phyloP scores from a whole-genome alignment of 1,284 basidiomycete genomes.

The Ustilago lituana region DNA sequence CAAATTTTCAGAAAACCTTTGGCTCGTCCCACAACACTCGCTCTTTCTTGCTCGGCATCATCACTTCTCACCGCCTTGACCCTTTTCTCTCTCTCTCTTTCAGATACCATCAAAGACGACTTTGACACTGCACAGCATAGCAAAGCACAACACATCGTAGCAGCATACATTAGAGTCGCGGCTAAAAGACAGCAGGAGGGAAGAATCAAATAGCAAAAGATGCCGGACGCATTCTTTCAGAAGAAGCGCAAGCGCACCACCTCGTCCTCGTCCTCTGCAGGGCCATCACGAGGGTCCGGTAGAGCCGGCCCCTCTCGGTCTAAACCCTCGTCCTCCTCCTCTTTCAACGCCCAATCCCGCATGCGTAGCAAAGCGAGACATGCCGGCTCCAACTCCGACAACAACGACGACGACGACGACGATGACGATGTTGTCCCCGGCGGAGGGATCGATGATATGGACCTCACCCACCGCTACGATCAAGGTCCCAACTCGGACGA shows the following conservation, averaged over 20 bases:
- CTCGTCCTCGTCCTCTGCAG: constrained; percentile 9
- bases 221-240: constrained; percentile 67
- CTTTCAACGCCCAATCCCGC: constrained; percentile 5
- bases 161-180: no score
- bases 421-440: constrained; percentile 27
- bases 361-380: constrained; percentile 15
- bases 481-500: constrained; percentile 43
- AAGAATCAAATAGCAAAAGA: no score
- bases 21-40: no score
- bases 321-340: constrained; percentile 6
- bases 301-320: constrained; percentile 30
- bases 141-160: no score
- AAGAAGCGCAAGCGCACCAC: constrained; percentile 65
- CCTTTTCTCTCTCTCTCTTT: neutral
- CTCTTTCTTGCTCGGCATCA: no score
- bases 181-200: no score
- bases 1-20: no score
- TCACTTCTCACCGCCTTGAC: no score
- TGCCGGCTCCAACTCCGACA: constrained; percentile 32
- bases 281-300: neutral
- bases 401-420: constrained; percentile 32
- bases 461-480: constrained; percentile 55
- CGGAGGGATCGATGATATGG: constrained; percentile 55
- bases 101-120: no score
- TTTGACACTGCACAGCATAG: no score